These are phyloP conservation scores for Leccinum pellstonianum DNA, from an alignment of 768 basidiomycete species.

Conservation along the genomic window DNA sequence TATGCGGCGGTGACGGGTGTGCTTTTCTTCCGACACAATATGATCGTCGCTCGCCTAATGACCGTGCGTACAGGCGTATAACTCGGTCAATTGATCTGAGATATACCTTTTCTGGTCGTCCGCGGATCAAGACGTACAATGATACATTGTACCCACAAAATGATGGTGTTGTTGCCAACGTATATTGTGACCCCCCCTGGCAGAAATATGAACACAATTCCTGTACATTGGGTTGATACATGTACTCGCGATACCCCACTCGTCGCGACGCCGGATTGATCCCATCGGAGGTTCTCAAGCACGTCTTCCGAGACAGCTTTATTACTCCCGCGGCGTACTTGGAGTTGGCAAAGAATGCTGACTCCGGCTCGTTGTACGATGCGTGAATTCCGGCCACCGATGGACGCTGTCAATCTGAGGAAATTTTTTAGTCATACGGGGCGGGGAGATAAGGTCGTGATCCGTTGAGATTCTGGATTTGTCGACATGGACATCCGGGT, in stretches of 20 bases:
- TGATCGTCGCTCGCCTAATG: conserved; percentile 28
- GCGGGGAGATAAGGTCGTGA: conserved; percentile 33
- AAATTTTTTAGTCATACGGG: conserved; percentile 10
- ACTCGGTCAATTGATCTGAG: conserved; percentile 18
- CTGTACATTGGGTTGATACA: neutral
- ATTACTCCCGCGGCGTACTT: conserved; percentile 29
- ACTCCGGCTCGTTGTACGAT: conserved; percentile 9
- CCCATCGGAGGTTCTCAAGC: conserved; percentile 8
- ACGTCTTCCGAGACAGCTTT: conserved; percentile 17
- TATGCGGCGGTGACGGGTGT: conserved; percentile 3
- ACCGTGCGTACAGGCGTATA: conserved; percentile 10
- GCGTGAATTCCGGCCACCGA: conserved; percentile 20
- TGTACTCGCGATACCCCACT: conserved; percentile 2
- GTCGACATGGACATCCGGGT: neutral
- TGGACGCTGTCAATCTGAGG: conserved; percentile 12
- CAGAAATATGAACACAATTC: conserved; percentile 6
- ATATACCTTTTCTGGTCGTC: conserved; percentile 23
- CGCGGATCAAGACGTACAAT: conserved; percentile 26
- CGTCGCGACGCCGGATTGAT: conserved; percentile 4
- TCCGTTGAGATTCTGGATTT: conserved; percentile 26
- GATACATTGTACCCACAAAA: conserved; percentile 1
- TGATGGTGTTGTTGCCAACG: conserved; percentile 4
- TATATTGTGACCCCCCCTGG: neutral
- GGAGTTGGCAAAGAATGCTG: conserved; percentile 21
- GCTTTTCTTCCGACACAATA: neutral